Base-by-base conservation (phyloP, 164 flowering plant species). In the Paratinospora sagittata region DNA sequence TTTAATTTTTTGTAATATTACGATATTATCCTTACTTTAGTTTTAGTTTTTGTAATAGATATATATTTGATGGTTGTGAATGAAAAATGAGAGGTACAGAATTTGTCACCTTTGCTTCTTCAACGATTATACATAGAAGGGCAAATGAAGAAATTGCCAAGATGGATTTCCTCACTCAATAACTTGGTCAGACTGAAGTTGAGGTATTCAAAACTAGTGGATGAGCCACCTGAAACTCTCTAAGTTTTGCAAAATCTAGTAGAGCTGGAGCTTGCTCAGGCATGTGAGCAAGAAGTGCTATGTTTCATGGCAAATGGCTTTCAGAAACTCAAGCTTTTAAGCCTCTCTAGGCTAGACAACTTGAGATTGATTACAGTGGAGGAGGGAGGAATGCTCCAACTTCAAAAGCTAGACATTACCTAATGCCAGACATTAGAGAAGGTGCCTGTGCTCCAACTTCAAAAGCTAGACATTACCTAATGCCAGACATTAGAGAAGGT, bases 201-300 rank as follows among this genome's bases (percentile, higher is more conserved):
- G 24, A 30, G 64, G 12, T 57, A 76, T 72, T 75, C 80, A 7
- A 17, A 67, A 8, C 27, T 81, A 57, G 27, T 2, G 3, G 77
- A 72, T 16, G 77, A 81, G 69, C 81, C 82, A 19, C 70, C 81
- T 7, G 47, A 66, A 24, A 27, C 4, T 7, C 82, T 84, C 12
- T 75, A 78, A 66, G 70, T 41, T 26, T 30, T 84, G 70, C 81
- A 81, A 14, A 80, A 76, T 49, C 65, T 84, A 16, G 72, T 69
- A 3, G 65, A 74, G 19, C 75, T 84, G 14, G 73, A 63, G 3
- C 72, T 81, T 13, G 21, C 27, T 1, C 13, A 57, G 0, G 84
- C 71, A n/a, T 79, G 75, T 45, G 73, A 45, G 6, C 81, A 81
- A 27, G 71, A 78, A 8, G 24, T 14, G 10, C 30, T 81, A 58